These are phyloP conservation scores for Salix exigua DNA, from an alignment of 345 rosid genomes.

Conservation along the genomic window DNA sequence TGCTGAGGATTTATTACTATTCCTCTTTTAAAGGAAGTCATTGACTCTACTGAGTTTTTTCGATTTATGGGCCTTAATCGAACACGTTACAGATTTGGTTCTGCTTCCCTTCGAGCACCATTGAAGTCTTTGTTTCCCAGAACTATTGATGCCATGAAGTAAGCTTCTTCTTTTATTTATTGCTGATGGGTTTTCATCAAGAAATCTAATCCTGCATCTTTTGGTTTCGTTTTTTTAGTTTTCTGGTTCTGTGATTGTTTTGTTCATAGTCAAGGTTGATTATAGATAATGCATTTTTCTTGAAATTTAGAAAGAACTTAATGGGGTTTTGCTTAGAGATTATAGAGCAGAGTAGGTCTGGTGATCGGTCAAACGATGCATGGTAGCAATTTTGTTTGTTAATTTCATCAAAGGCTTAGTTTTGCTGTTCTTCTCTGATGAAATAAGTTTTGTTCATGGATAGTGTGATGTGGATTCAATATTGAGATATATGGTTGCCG, in stretches of 20 bases:
- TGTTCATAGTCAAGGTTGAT: background rate
- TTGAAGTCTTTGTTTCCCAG: constrained; percentile 38
- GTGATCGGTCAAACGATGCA: no score
- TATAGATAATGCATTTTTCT: no score
- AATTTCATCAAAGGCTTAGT: no score
- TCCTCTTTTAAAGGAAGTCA: background rate
- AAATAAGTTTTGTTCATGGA: no score
- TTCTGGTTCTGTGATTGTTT: background rate
- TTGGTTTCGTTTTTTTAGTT: background rate
- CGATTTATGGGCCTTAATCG: constrained; percentile 39
- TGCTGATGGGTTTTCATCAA: background rate
- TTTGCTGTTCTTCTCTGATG: no score
- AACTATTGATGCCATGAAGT: constrained; percentile 52
- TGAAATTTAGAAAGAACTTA: no score
- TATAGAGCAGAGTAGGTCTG: no score
- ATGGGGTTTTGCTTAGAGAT: no score
- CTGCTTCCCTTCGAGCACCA: constrained; percentile 18
- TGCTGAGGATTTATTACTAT: constrained; percentile 13
- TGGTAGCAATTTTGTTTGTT: no score
- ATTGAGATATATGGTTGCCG: no score
- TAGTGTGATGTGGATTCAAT: no score
- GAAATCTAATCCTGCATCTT: background rate
- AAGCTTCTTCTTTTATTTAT: constrained; percentile 12
- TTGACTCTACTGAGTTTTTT: background rate
- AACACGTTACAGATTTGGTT: constrained; percentile 22